Evolutionary conservation across 495 filamentous ascomycete genomes (phyloP).

Genomic region (Mycothermus thermophilus): DNA sequence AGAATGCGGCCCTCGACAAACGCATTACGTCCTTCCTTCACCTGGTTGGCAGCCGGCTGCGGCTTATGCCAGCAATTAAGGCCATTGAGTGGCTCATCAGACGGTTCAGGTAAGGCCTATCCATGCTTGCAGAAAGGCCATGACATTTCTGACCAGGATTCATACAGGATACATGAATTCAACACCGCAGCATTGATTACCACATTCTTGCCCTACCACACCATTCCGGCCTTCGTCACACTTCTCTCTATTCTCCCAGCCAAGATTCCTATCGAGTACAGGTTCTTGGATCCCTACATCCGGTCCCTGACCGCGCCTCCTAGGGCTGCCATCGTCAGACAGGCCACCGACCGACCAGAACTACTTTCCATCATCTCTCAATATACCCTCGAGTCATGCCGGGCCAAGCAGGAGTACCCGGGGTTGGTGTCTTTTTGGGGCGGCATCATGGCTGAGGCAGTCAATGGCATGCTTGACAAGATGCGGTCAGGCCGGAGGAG

Average conservation of each 20-base stretch:
- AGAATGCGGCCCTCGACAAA: slow-evolving; percentile 68
- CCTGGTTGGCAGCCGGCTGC: slow-evolving; percentile 57
- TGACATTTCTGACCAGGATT: too few relatives aligned
- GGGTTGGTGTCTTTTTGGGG: slow-evolving; percentile 79
- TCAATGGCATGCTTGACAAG: slow-evolving; percentile 63
- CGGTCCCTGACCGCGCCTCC: slow-evolving; percentile 58
- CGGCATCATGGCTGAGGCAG: slow-evolving; percentile 63
- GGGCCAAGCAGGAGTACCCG: slow-evolving; percentile 54
- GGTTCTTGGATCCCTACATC: slow-evolving; percentile 74
- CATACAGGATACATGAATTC: slow-evolving; percentile 76
- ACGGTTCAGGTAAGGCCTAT: slow-evolving; percentile 78
- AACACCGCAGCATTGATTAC: slow-evolving; percentile 69
- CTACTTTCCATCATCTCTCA: slow-evolving; percentile 60
- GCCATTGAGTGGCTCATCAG: slow-evolving; percentile 89
- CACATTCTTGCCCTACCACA: slow-evolving; percentile 86
- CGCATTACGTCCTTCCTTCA: slow-evolving; percentile 70
- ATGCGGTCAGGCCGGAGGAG: slow-evolving; percentile 54
- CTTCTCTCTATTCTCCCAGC: slow-evolving; percentile 70
- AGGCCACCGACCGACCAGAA: slow-evolving; percentile 53
- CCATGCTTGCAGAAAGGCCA: too few relatives aligned
- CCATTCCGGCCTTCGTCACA: slow-evolving; percentile 62
- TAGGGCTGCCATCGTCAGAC: slow-evolving; percentile 64
- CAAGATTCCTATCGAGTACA: slow-evolving; percentile 57
- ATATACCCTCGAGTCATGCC: slow-evolving; percentile 57
- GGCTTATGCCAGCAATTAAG: slow-evolving; percentile 74